Evolutionary conservation across 1,284 basidiomycete genomes (phyloP).

Genomic region (Ganoderma leucocontextum): DNA sequence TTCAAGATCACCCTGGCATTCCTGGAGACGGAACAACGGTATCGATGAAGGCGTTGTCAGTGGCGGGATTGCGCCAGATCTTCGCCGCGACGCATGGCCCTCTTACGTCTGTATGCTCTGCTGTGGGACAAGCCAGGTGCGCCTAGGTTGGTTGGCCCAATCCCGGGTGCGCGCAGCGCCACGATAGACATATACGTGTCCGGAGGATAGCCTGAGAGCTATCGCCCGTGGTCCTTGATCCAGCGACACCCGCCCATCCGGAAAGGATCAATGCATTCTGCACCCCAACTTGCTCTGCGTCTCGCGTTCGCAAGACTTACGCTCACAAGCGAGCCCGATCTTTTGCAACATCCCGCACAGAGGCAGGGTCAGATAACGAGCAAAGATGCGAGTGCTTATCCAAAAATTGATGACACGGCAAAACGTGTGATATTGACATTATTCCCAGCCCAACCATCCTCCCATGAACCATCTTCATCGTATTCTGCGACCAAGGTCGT

Average conservation of each 20-base stretch:
- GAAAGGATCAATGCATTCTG: constrained; percentile 19
- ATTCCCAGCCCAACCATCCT: neutral
- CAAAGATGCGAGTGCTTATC: too few species aligned
- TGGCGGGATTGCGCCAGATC: too few species aligned
- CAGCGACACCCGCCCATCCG: constrained; percentile 3
- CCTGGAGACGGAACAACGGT: too few species aligned
- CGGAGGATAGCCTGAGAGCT: neutral
- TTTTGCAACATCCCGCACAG: constrained; percentile 16
- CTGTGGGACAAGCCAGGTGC: too few species aligned
- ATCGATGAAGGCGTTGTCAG: too few species aligned
- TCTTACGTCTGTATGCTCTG: too few species aligned
- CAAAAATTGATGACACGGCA: neutral
- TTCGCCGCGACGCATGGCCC: too few species aligned
- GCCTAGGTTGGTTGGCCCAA: too few species aligned
- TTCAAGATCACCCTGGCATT: too few species aligned
- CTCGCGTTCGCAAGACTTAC: constrained; percentile 25
- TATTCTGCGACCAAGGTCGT: neutral
- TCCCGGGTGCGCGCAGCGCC: too few species aligned
- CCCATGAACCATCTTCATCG: neutral
- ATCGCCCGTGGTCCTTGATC: constrained; percentile 23
- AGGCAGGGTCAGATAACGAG: constrained; percentile 7
- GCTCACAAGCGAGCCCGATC: constrained; percentile 25
- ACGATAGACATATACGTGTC: too few species aligned
- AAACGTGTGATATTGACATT: neutral
- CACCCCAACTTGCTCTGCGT: constrained; percentile 4